Conservation (phyloP, 2,329 filamentous ascomycete species). For the Colletotrichum sp. region DNA sequence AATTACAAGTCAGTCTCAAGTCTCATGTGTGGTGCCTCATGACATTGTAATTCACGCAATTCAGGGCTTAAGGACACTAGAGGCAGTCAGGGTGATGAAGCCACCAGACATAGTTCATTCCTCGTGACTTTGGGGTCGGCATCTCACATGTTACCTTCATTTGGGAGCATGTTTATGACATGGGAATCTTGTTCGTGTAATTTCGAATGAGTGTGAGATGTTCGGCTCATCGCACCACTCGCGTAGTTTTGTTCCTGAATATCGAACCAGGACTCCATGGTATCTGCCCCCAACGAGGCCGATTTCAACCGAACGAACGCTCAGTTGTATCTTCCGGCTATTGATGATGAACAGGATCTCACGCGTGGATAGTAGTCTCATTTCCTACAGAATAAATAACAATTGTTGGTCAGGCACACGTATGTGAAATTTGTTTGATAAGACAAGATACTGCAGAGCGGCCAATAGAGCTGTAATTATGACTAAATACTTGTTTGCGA, state of each 20-base stretch:
- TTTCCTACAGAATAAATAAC: background rate
- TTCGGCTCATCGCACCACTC: background rate
- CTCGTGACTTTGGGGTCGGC: background rate
- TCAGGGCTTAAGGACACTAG: background rate
- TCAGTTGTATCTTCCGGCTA: background rate
- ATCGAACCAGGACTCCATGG: background rate
- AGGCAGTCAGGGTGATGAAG: background rate
- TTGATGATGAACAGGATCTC: background rate
- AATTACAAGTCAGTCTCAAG: background rate
- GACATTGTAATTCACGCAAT: background rate
- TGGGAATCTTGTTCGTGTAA: background rate
- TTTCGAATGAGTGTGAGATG: background rate
- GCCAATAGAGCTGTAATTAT: background rate
- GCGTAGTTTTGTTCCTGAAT: background rate
- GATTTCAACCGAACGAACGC: background rate
- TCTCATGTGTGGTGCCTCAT: background rate
- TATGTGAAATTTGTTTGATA: background rate
- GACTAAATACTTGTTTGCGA: background rate
- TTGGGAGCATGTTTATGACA: background rate
- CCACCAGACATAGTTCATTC: background rate
- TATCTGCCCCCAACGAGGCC: background rate
- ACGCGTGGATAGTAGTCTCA: background rate
- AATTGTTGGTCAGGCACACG: background rate
- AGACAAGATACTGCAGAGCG: background rate
- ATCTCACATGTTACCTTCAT: background rate